Evolutionary conservation across 1,284 basidiomycete species (phyloP).

Genomic region (Microbotryum violaceum): DNA sequence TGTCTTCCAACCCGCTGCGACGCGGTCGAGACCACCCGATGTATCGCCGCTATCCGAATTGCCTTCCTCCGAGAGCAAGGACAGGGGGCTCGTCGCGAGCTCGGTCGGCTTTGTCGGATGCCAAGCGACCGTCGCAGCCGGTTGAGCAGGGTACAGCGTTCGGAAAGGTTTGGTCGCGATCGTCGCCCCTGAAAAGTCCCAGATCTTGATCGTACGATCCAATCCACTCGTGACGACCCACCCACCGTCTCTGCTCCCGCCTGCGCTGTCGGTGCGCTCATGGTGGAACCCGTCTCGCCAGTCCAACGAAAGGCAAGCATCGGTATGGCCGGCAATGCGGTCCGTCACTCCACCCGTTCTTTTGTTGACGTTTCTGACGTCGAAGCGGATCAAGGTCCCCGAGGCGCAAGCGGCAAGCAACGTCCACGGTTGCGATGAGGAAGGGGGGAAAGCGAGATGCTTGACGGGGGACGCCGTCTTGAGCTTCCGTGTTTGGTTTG

Average conservation of each 20-base stretch:
- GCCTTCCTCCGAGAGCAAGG: conserved; percentile 9
- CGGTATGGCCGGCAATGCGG: conserved; percentile 29
- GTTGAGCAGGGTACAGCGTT: conserved; percentile 23
- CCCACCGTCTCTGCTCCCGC: conserved; percentile 25
- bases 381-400: conserved; percentile 31
- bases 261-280: conserved; percentile 20
- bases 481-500: conserved; percentile 17
- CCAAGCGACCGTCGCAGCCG: conserved; percentile 26
- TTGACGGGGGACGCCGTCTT: conserved; percentile 31
- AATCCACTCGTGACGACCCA: conserved; percentile 32
- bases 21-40: not conserved
- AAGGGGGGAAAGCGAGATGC: conserved; percentile 30
- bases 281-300: conserved; percentile 27
- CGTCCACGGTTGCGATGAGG: conserved; percentile 27
- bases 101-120: conserved; percentile 26
- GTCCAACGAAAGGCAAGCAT: conserved; percentile 26
- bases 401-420: conserved; percentile 29
- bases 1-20: conserved; percentile 24
- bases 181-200: conserved; percentile 28
- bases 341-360: conserved; percentile 26
- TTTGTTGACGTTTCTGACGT: conserved; percentile 21
- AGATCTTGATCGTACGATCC: conserved; percentile 32
- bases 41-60: not conserved
- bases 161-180: conserved; percentile 25
- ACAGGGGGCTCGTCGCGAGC: conserved; percentile 23